Evolutionary conservation across 139 green algal species (phyloP), one percentile per base, ranked within the genome.

Genomic region (Chlamydomonas sphaeroides): DNA sequence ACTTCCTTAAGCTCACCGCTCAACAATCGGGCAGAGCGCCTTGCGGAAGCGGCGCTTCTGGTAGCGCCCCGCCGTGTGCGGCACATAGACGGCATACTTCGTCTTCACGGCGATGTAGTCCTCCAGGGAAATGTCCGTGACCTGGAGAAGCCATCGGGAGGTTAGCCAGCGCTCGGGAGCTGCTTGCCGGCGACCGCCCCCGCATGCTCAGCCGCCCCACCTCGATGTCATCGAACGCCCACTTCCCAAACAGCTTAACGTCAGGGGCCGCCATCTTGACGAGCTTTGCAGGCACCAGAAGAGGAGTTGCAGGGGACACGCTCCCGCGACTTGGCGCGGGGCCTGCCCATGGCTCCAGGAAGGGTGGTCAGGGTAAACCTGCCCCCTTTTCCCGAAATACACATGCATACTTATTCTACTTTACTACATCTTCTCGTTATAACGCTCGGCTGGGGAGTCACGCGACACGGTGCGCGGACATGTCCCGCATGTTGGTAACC

Each of bases 21-120:
- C 97, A 45, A 99, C 95, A 81, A 99, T 99, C 56, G 97, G 97
- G 94, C 97, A 99, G 88, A 98, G 95, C 45, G 97, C 97, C 94
- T 99, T 99, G 70, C 97, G 91, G 92, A 99, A 99, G 78, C 97
- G 93, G 89, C 96, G 97, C 90, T 96, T 98, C 91, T 98, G 94
- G 93, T 99, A 99, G 68, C 97, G 95, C 23, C 97, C 97, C 42
- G 97, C 97, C 35, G 96, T 98, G 95, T 99, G 97, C 39, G 97
- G 96, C 68, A 98, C 96, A 82, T 95, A 99, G 39, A 95, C 74
- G 45, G 97, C 97, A 86, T 94, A 96, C 92, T 98, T 98, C 56
- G 92, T 89, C 92, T 98, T 98, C 59, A 99, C 97, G 28, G 97
- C 95, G 68, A 99, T 98, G 95, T 99, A 99, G 78, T 99, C 97